phyloP scores from a whole-genome alignment of 2,329 filamentous ascomycete species.

The Aureobasidium musti region DNA sequence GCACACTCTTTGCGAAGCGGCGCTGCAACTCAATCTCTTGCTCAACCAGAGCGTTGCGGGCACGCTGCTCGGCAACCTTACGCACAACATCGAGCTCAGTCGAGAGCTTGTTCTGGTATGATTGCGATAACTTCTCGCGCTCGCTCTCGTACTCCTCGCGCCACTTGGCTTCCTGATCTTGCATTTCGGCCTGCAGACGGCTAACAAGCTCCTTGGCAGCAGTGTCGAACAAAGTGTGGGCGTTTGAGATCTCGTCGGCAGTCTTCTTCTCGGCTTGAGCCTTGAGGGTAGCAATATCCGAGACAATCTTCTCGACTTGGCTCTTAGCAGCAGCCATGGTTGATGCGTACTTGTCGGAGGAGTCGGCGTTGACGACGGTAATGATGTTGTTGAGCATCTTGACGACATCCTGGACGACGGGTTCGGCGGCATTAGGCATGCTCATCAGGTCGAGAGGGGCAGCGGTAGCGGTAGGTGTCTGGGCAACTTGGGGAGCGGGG shows the following conservation, averaged over 20 bases:
- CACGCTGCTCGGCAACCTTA: constrained; percentile 77
- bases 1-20: constrained; percentile 76
- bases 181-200: constrained; percentile 82
- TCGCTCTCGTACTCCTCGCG: constrained; percentile 86
- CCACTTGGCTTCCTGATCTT: constrained; percentile 77
- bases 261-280: constrained; percentile 68
- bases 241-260: constrained; percentile 70
- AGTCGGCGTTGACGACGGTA: constrained; percentile 85
- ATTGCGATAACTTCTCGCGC: constrained; percentile 73
- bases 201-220: constrained; percentile 84
- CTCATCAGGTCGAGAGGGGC: constrained; percentile 75
- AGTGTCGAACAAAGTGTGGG: constrained; percentile 77
- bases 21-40: constrained; percentile 88
- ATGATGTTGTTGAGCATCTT: constrained; percentile 97
- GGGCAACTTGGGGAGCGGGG: constrained; percentile 58
- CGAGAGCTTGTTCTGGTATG: constrained; percentile 77
- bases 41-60: constrained; percentile 82
- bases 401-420: constrained; percentile 87
- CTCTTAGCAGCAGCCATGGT: constrained; percentile 84
- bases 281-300: constrained; percentile 75
- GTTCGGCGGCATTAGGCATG: constrained; percentile 75
- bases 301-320: constrained; percentile 74
- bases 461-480: constrained; percentile 53
- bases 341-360: constrained; percentile 72
- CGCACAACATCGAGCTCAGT: constrained; percentile 77